Evolutionary conservation across 116 monocot species (phyloP).

Genomic region (Cymodocea nodosa): DNA sequence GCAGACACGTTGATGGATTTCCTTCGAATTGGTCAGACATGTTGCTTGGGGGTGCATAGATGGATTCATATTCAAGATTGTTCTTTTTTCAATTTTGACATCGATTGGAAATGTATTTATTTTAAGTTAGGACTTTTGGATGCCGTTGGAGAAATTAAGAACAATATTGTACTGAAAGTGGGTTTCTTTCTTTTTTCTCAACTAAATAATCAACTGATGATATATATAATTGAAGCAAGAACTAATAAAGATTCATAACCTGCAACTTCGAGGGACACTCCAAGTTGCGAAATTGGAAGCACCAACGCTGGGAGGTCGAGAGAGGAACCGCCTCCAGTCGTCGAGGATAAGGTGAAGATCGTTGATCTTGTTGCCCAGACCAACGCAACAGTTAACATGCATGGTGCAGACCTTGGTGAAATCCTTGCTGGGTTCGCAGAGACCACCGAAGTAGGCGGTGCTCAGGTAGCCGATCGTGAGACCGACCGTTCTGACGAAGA

Average conservation of each 20-base stretch:
- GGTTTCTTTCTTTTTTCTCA: no score
- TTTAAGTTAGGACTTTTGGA: no score
- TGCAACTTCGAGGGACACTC: constrained; percentile 19
- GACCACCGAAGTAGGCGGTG: constrained; percentile 10
- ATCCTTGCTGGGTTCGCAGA: constrained; percentile 13
- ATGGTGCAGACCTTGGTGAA: constrained; percentile 16
- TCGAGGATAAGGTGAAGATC: constrained; percentile 13
- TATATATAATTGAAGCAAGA: no score
- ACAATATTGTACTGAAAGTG: no score
- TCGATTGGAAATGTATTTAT: no score
- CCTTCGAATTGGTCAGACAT: no score
- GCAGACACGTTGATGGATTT: no score
- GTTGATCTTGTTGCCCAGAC: constrained; percentile 6
- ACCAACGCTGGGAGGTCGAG: constrained; percentile 1
- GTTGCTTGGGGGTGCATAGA: no score
- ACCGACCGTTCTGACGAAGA: constrained; percentile 3
- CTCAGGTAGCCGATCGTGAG: constrained; percentile 6
- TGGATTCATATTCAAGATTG: no score
- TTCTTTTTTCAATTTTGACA: no score
- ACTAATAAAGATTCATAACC: not conserved
- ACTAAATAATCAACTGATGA: no score
- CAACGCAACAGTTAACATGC: constrained; percentile 19
- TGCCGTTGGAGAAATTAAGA: no score
- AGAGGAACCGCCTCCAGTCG: constrained; percentile 10
- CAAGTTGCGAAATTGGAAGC: constrained; percentile 2